Conservation (phyloP, 2,329 filamentous ascomycete species). For the Pezicula radicicola region DNA sequence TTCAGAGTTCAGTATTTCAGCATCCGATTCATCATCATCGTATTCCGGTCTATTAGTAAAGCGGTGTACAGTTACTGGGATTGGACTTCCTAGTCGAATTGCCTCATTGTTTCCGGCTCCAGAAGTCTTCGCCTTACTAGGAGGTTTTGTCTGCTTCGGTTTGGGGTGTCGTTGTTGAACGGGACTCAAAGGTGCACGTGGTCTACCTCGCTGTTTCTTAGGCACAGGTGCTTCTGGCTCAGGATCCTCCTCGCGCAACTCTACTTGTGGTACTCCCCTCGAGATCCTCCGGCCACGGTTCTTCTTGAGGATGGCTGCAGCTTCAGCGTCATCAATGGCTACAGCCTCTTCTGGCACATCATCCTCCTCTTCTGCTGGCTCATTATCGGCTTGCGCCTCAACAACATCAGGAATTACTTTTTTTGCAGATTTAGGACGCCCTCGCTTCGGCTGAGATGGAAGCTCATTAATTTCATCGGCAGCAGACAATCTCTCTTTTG, state of each 20-base stretch:
- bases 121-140: conserved; percentile 21
- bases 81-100: conserved; percentile 36
- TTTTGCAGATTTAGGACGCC: conserved; percentile 17
- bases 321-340: conserved; percentile 30
- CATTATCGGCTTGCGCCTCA: conserved; percentile 35
- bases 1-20: conserved; percentile 45
- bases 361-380: conserved; percentile 24
- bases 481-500: no score
- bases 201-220: conserved; percentile 13
- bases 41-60: conserved; percentile 47
- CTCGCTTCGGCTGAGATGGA: conserved; percentile 9
- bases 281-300: conserved; percentile 35
- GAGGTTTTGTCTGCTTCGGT: background rate
- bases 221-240: background rate
- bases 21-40: conserved; percentile 37
- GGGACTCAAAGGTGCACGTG: conserved; percentile 8
- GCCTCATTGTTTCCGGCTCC: conserved; percentile 22
- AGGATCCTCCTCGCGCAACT: conserved; percentile 40
- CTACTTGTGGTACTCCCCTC: conserved; percentile 20
- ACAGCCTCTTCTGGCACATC: conserved; percentile 23
- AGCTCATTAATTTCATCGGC: no score
- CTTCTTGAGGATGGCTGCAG: conserved; percentile 29
- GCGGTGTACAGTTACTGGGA: conserved; percentile 59
- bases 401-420: conserved; percentile 32
- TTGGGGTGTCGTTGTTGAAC: conserved; percentile 19